Evolutionary conservation across 2,329 filamentous ascomycete genomes (phyloP).

Genomic region (Scleromitrula shiraiana): DNA sequence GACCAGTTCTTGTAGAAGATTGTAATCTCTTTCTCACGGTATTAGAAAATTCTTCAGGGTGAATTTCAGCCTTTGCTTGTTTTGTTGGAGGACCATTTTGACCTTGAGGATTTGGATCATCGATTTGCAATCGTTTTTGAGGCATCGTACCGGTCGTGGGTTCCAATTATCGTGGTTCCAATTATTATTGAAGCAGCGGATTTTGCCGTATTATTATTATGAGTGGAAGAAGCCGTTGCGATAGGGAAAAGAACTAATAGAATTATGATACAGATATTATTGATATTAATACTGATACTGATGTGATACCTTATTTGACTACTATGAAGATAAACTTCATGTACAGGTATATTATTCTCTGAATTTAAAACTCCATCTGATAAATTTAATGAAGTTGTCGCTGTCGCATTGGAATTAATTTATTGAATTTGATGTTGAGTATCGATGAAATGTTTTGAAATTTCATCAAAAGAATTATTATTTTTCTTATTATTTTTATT

Average conservation of each 20-base stretch:
- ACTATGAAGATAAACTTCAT: too few relatives aligned
- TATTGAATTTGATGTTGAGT: too few relatives aligned
- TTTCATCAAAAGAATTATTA: too few relatives aligned
- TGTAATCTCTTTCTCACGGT: slow-evolving; percentile 45
- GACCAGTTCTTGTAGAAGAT: slow-evolving; percentile 58
- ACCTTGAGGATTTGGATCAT: slow-evolving; percentile 16
- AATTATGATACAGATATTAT: too few relatives aligned
- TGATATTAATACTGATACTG: too few relatives aligned
- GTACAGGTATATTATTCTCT: too few relatives aligned
- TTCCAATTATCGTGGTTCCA: too few relatives aligned
- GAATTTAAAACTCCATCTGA: too few relatives aligned
- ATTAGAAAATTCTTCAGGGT: slow-evolving; percentile 29
- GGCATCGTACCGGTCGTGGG: slow-evolving; percentile 23
- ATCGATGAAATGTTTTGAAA: too few relatives aligned
- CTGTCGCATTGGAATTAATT: too few relatives aligned
- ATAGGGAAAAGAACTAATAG: slow-evolving; percentile 10
- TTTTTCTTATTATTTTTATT: too few relatives aligned
- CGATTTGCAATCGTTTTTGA: slow-evolving; percentile 20
- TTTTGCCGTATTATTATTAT: slow-evolving; percentile 7
- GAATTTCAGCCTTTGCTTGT: slow-evolving; percentile 24
- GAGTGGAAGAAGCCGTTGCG: slow-evolving; percentile 22
- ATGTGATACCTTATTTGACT: neutral
- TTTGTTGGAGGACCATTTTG: slow-evolving; percentile 18
- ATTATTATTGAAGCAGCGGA: slow-evolving; percentile 4
- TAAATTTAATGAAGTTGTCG: too few relatives aligned